Base-by-base conservation (phyloP, 2,329 filamentous ascomycete species). In the Penicillium occitanis region DNA sequence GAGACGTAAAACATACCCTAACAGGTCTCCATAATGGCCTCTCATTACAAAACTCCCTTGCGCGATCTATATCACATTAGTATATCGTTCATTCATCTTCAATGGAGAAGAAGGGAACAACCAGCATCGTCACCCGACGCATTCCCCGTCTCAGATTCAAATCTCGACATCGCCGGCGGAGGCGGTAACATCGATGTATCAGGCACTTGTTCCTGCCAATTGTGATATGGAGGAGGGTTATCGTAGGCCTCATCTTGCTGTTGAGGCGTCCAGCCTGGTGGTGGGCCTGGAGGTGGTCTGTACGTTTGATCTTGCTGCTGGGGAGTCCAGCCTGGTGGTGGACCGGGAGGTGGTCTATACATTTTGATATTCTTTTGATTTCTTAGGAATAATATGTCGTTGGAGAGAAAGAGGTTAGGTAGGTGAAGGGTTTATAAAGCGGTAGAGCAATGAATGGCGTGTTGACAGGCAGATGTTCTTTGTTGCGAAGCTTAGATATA, bases 161-260 rank as follows among this genome's bases (percentile, higher is more conserved):
- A 81, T 69, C 86, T 81, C 19, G 81, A 80, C 40, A 87, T 76
- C 1, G 83, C 79, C 7, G 87, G 87, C 0, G 87, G 86, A 33
- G 87, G 87, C 2, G 86, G 86, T 10, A 89, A 80, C n/a, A 83
- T 78, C 4, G 85, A 75, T 17, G 81, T 88, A 70, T 89, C 87
- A 5, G 86, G 86, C 3, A 88, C 81, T 1, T 83, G 79, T 48
- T 78, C 76, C 62, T 85, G 83, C 87, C 87, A 89, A 75, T 87
- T 85, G 73, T 88, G 86, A 70, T 88, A 87, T 30, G 85, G 83
- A 19, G 85, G 85, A 14, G 85, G 85, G 28, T 78, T 57, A 51
- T 53, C 22, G 4, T 50, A 57, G 33, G 19, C 35, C 8, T 66
- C 61, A 19, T 50, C 19, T 28, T 33, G 63, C 44, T 19, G 53